Evolutionary conservation across 129 eudicot genomes (phyloP).

Genomic region (Tanacetum coccineum): DNA sequence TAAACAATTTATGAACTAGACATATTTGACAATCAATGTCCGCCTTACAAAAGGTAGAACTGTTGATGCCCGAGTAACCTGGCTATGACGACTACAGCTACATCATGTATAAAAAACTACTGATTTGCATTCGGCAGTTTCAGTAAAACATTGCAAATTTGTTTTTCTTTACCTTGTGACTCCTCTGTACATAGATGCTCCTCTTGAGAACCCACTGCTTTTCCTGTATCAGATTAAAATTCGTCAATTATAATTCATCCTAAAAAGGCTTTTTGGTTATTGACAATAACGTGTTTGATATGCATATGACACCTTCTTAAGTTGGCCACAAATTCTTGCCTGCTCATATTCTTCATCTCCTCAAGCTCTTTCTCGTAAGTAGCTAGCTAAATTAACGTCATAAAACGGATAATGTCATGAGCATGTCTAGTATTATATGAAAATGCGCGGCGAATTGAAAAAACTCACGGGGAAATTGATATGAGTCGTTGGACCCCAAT

Average conservation of each 20-base stretch:
- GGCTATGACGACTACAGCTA: conserved; percentile 18
- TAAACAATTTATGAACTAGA: conserved; percentile 6
- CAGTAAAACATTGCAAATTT: background rate
- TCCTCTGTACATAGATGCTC: conserved; percentile 94
- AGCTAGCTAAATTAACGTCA: conserved; percentile 41
- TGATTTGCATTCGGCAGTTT: background rate
- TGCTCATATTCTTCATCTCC: conserved; percentile 78
- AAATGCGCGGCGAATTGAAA: background rate
- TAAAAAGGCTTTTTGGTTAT: background rate
- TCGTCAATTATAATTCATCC: background rate
- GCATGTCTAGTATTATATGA: background rate
- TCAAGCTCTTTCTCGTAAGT: conserved; percentile 75
- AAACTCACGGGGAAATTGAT: conserved; percentile 75
- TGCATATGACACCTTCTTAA: conserved; percentile 65
- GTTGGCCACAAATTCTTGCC: conserved; percentile 93
- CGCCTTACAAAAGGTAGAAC: conserved; percentile 20
- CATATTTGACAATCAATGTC: conserved; percentile 16
- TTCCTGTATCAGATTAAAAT: conserved; percentile 43
- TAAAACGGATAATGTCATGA: background rate
- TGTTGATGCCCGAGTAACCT: background rate
- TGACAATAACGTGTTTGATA: background rate
- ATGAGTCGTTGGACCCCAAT: conserved; percentile 92
- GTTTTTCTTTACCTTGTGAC: conserved; percentile 66
- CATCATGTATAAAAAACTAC: conserved; percentile 14
- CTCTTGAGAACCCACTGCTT: conserved; percentile 98